Conservation (phyloP, 192 early-diverging fungal genomes). For the Dissophora globulifera region DNA sequence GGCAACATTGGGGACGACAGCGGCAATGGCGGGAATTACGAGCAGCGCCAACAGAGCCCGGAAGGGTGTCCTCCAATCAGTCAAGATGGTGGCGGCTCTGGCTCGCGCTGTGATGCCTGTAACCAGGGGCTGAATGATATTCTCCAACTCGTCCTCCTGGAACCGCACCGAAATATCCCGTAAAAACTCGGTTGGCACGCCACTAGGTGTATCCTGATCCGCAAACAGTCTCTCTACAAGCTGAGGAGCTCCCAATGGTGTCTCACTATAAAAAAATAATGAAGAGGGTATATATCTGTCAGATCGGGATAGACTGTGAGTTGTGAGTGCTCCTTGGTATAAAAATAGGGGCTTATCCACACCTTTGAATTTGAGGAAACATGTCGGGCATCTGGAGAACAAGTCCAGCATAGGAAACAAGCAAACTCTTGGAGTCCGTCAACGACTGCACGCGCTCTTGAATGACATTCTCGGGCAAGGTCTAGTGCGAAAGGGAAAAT, state of each 20-base stretch:
- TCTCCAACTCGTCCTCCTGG: conserved; percentile 70
- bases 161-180: conserved; percentile 68
- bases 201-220: conserved; percentile 66
- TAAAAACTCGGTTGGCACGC: conserved; percentile 73
- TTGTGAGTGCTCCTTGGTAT: background rate
- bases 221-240: conserved; percentile 60
- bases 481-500: too few relatives aligned
- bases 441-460: conserved; percentile 70
- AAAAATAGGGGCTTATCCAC: conserved; percentile 16
- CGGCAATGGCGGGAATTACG: conserved; percentile 65
- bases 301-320: background rate
- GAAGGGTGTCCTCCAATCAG: conserved; percentile 42
- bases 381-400: conserved; percentile 88
- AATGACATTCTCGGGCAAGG: conserved; percentile 64
- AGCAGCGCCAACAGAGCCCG: conserved; percentile 42
- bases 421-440: conserved; percentile 63
- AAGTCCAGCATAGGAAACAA: conserved; percentile 88
- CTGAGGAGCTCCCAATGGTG: conserved; percentile 55
- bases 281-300: background rate
- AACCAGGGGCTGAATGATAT: conserved; percentile 67
- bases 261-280: background rate
- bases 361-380: conserved; percentile 80
- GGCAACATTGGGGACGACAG: conserved; percentile 57
- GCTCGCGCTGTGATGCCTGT: conserved; percentile 56
- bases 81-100: conserved; percentile 32